Percentiles rank a stretch among this genome's conserved stretches.
These are phyloP conservation scores for Stachybotrys elegans DNA, from an alignment of 2,329 filamentous ascomycete species.

Conservation along the genomic window DNA sequence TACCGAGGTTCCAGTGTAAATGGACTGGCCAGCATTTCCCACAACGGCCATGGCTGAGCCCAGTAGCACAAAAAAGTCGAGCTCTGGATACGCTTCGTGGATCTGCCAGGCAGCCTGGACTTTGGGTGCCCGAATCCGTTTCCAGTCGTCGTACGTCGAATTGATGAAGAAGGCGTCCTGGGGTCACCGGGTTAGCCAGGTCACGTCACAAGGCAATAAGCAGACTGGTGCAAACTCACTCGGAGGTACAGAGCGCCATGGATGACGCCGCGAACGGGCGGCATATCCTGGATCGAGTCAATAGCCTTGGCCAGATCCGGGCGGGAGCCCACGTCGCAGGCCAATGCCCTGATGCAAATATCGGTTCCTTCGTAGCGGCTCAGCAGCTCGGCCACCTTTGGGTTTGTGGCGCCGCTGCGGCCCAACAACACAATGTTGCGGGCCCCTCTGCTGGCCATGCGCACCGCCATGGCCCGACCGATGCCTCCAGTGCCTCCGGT, in stretches of 20 bases:
- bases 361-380: neutral
- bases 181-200: neutral
- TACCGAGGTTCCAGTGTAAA: neutral
- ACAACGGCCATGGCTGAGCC: neutral
- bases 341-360: neutral
- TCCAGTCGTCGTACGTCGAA: neutral
- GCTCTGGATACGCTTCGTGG: neutral
- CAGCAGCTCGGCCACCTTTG: neutral
- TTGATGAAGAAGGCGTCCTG: neutral
- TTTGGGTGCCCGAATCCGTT: neutral
- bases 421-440: conserved; percentile 3
- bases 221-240: conserved; percentile 8
- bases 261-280: conserved; percentile 12
- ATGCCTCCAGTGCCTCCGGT: conserved; percentile 5
- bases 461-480: neutral
- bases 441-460: conserved; percentile 3
- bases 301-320: neutral
- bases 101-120: neutral
- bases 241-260: conserved; percentile 14
- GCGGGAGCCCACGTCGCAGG: neutral
- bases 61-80: neutral
- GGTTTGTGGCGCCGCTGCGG: neutral
- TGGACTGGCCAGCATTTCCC: neutral
- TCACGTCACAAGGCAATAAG: neutral
- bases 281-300: conserved; percentile 5